Evolutionary conservation across 2,329 filamentous ascomycete genomes (phyloP).

Genomic region (Scedosporium minutisporum): DNA sequence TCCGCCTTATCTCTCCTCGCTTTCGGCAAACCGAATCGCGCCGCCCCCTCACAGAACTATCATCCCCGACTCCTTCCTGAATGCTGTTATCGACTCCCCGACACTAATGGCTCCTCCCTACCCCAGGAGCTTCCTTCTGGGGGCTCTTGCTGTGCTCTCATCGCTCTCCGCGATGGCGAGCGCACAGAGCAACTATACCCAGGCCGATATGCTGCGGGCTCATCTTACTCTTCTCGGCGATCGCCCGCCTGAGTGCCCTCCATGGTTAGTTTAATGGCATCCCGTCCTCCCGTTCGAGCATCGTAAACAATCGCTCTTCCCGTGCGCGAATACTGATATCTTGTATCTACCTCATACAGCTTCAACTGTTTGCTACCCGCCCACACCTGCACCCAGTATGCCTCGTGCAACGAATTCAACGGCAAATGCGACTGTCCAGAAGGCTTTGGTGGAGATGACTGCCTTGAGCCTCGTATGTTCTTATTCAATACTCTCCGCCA

Average conservation of each 20-base stretch:
- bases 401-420: conserved; percentile 77
- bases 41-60: background rate
- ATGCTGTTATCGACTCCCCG: conserved; percentile 1
- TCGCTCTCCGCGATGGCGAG: conserved; percentile 25
- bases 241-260: conserved; percentile 67
- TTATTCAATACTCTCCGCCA: background rate
- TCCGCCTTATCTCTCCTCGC: too few species aligned
- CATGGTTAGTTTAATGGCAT: conserved; percentile 48
- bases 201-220: conserved; percentile 50
- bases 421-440: conserved; percentile 88
- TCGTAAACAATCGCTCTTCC: background rate
- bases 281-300: background rate
- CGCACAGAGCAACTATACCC: conserved; percentile 49
- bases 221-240: conserved; percentile 64
- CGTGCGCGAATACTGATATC: conserved; percentile 32
- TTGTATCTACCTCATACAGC: conserved; percentile 35
- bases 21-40: too few species aligned
- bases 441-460: conserved; percentile 92
- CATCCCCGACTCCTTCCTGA: background rate
- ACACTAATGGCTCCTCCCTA: conserved; percentile 27
- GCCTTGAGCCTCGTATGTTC: conserved; percentile 62
- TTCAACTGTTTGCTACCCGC: conserved; percentile 97
- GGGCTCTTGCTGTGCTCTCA: conserved; percentile 30
- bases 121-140: conserved; percentile 27
- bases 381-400: conserved; percentile 85